These are phyloP conservation scores for Phytophthora citrophthora DNA, from an alignment of 352 stramenopile species.

Conservation along the genomic window DNA sequence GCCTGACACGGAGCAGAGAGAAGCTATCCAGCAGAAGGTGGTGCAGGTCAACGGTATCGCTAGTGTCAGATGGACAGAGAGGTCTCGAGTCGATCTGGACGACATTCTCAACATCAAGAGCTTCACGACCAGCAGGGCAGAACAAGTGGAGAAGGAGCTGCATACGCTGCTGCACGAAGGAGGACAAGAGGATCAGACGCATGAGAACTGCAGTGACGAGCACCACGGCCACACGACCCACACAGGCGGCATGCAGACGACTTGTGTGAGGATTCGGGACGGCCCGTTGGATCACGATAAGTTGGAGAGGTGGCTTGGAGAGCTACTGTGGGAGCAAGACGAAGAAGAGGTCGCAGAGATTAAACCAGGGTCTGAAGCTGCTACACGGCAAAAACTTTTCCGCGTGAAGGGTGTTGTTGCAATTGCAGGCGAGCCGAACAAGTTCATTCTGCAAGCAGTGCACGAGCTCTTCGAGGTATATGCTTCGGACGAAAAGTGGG, in stretches of 20 bases:
- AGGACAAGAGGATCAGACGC: slow-evolving; percentile 15
- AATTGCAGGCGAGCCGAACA: slow-evolving; percentile 55
- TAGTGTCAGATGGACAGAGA: slow-evolving; percentile 66
- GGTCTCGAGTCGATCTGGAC: slow-evolving; percentile 61
- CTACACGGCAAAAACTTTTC: slow-evolving; percentile 57
- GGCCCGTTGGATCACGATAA: slow-evolving; percentile 52
- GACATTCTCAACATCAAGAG: slow-evolving; percentile 82
- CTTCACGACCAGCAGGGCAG: slow-evolving; percentile 72
- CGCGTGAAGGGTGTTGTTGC: slow-evolving; percentile 79
- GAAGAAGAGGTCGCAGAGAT: slow-evolving; percentile 22
- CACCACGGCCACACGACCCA: slow-evolving; percentile 35
- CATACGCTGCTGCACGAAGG: slow-evolving; percentile 23
- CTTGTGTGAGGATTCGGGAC: slow-evolving; percentile 57
- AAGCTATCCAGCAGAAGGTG: slow-evolving; percentile 50
- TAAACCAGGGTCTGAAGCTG: slow-evolving; percentile 9
- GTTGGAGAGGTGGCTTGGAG: slow-evolving; percentile 74
- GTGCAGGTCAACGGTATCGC: slow-evolving; percentile 73
- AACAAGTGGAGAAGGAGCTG: slow-evolving; percentile 63
- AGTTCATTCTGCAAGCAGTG: slow-evolving; percentile 85
- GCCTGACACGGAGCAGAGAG: slow-evolving; percentile 44
- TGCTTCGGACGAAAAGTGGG: slow-evolving; percentile 63
- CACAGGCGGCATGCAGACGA: slow-evolving; percentile 76
- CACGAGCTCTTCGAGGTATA: slow-evolving; percentile 86
- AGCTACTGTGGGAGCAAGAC: slow-evolving; percentile 71
- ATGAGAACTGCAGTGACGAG: slow-evolving; percentile 28